Conservation (phyloP, 352 stramenopile species). For the Pythium plurisporium region DNA sequence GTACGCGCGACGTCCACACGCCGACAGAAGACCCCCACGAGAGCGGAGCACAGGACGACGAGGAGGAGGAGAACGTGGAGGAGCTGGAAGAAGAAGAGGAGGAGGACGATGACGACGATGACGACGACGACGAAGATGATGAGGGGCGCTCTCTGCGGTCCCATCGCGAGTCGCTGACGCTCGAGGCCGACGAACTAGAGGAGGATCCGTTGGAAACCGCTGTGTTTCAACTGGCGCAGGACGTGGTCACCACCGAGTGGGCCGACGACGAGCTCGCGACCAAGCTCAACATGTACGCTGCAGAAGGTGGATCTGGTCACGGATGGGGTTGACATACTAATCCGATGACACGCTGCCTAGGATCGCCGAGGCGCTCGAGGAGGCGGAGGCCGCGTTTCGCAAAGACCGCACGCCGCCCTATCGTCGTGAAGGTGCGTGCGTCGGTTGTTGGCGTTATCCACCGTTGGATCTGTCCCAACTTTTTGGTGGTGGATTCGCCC, state of each 20-base stretch:
- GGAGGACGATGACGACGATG: slow-evolving; percentile 4
- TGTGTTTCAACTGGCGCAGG: slow-evolving; percentile 62
- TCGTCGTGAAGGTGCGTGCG: slow-evolving; percentile 51
- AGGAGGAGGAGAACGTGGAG: not conserved
- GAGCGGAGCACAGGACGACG: not conserved
- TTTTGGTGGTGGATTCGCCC: too few species aligned
- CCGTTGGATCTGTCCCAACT: not conserved
- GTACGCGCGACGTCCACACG: too few species aligned
- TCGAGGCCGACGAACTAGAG: slow-evolving; percentile 34
- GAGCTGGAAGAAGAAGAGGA: slow-evolving; percentile 14
- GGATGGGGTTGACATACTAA: not conserved
- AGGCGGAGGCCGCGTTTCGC: slow-evolving; percentile 70
- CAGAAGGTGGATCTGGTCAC: slow-evolving; percentile 1
- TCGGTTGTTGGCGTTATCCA: not conserved
- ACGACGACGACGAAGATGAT: slow-evolving; percentile 7
- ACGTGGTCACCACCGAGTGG: slow-evolving; percentile 51
- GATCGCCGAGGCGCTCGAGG: slow-evolving; percentile 72
- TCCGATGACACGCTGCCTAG: too few species aligned
- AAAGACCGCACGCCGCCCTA: slow-evolving; percentile 72
- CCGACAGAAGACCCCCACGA: not conserved
- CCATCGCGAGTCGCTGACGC: slow-evolving; percentile 24
- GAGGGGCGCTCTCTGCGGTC: not conserved
- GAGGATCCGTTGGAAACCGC: slow-evolving; percentile 52
- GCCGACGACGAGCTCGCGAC: slow-evolving; percentile 56
- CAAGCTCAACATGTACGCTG: slow-evolving; percentile 72